These are phyloP conservation scores for Desmodesmus armatus DNA, from an alignment of 139 green algal species.

Conservation along the genomic window DNA sequence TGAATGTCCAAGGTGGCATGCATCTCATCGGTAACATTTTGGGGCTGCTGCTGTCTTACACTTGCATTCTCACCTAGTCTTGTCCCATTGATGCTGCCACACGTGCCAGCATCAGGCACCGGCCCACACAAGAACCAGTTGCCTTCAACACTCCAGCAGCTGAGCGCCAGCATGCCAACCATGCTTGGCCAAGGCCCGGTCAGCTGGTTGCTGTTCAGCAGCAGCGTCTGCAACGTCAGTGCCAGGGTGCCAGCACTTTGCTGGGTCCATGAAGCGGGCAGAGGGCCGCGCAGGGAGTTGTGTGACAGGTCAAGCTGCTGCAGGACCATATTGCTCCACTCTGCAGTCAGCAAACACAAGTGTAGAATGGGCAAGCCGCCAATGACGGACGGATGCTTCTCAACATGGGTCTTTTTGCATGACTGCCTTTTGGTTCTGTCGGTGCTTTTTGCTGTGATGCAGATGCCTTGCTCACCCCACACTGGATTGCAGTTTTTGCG, in stretches of 20 bases:
- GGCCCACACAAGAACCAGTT: slow-evolving; percentile 2
- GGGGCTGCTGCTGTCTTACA: too few relatives aligned
- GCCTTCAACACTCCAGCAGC: not conserved
- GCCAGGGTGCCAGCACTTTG: not conserved
- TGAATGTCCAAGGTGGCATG: too few relatives aligned
- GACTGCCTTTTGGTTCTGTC: too few relatives aligned
- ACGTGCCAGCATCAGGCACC: not conserved
- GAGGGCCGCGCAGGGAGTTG: slow-evolving; percentile 43
- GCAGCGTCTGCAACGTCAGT: slow-evolving; percentile 4
- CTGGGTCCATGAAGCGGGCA: slow-evolving; percentile 19
- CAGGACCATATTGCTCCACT: not conserved
- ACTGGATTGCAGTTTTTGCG: too few relatives aligned
- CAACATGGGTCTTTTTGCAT: too few relatives aligned
- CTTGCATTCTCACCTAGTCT: slow-evolving; percentile 1
- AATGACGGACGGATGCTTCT: too few relatives aligned
- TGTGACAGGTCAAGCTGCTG: slow-evolving; percentile 25
- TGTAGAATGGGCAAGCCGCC: too few relatives aligned
- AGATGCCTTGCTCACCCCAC: too few relatives aligned
- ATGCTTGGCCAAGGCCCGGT: not conserved
- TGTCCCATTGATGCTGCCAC: not conserved
- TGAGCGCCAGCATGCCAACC: not conserved
- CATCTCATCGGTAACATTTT: too few relatives aligned
- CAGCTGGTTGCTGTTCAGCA: slow-evolving; percentile 14
- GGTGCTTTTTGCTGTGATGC: too few relatives aligned
- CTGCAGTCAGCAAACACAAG: not conserved